These are phyloP conservation scores for Rachicladosporium sp. DNA, from an alignment of 2,329 filamentous ascomycete genomes.

Conservation along the genomic window DNA sequence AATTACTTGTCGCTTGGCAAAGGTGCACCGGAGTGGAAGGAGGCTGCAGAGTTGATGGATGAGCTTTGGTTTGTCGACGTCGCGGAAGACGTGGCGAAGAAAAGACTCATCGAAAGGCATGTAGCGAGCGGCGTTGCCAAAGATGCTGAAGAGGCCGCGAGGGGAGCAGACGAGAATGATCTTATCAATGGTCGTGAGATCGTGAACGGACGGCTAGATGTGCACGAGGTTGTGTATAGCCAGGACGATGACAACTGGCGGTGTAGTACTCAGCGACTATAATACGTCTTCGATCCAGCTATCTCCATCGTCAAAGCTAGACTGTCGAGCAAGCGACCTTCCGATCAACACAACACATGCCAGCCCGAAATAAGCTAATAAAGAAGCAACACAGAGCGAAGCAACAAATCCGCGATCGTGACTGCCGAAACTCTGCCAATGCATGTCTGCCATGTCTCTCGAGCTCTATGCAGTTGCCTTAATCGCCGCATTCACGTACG, in stretches of 20 bases:
- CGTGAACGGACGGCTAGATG: constrained; percentile 49
- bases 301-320: no score
- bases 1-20: constrained; percentile 61
- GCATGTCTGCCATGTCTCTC: no score
- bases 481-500: no score
- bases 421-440: no score
- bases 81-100: constrained; percentile 56
- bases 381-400: no score
- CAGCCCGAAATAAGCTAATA: no score
- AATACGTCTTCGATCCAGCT: no score
- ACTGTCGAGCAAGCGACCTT: no score
- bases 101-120: constrained; percentile 62
- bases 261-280: no score
- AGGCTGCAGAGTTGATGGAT: constrained; percentile 55
- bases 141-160: constrained; percentile 56
- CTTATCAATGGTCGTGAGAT: constrained; percentile 78
- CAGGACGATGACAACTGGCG: constrained; percentile 51
- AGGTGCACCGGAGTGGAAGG: constrained; percentile 52
- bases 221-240: constrained; percentile 60
- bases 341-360: no score
- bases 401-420: no score
- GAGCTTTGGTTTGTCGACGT: constrained; percentile 72
- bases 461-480: no score
- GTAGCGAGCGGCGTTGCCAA: constrained; percentile 66
- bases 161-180: constrained; percentile 72